phyloP scores from a whole-genome alignment of 1,139 yeast species.

The Pichia sp. region DNA sequence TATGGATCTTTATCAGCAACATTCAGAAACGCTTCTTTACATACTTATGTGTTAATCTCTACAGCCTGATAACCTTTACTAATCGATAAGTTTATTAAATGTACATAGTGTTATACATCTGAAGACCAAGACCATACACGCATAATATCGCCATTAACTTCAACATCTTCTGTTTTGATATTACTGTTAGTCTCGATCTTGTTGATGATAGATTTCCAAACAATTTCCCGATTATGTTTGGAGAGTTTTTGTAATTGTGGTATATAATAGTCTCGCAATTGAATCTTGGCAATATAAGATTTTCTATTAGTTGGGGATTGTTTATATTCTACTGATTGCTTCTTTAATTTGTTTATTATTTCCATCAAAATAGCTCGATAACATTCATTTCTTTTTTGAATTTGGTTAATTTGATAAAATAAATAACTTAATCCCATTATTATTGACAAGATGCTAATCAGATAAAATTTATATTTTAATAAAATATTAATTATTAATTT shows the following conservation, averaged over 20 bases:
- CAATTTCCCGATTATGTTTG: constrained; percentile 40
- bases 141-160: constrained; percentile 80
- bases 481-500: constrained; percentile 48
- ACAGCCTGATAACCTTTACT: no score
- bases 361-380: constrained; percentile 37
- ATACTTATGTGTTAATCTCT: no score
- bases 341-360: constrained; percentile 41
- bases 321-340: constrained; percentile 4
- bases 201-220: constrained; percentile 61
- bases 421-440: constrained; percentile 24
- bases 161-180: constrained; percentile 54
- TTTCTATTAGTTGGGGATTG: constrained; percentile 27
- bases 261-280: constrained; percentile 66
- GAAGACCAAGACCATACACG: constrained; percentile 89
- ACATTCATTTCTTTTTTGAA: constrained; percentile 30
- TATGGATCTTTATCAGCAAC: no score
- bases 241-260: constrained; percentile 27
- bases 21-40: no score
- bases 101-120: constrained; percentile 25
- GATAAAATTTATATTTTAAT: constrained; percentile 35
- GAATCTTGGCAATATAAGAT: constrained; percentile 61
- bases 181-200: constrained; percentile 63
- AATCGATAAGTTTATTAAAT: no score
- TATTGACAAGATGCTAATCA: constrained; percentile 30
- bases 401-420: constrained; percentile 25